Evolutionary conservation across 768 basidiomycete genomes (phyloP), one percentile per base, ranked within the genome.

Genomic region (Gautieria morchelliformis): DNA sequence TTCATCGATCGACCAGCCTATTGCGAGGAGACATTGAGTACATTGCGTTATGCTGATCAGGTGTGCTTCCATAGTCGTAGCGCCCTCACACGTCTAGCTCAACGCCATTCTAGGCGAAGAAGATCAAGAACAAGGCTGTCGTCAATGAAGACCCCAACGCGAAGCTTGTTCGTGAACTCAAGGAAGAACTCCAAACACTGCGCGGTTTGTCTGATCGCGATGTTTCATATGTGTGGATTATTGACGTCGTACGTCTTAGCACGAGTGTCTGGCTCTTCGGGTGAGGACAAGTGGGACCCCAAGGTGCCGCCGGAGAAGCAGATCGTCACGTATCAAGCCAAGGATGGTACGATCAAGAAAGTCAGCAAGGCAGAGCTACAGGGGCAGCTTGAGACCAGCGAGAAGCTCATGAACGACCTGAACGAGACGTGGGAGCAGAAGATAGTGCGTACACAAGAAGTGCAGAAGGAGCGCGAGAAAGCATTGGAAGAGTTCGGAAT

Each of bases 61-160:
- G 56, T 61, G n/a, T 17, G 44, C 20, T 9, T 56, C 3, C 22
- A n/a, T 2, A n/a, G n/a, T 14, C 32, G 22, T 24, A 20, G 15
- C 14, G 42, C 5, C 9, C 30, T 44, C 10, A 40, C 52, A 58
- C 30, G 15, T 10, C 40, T 40, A n/a, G 30, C 24, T 22, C 20
- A 14, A 24, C 10, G 10, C 20, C 24, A 19, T 37, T 66, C 44
- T 61, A 75, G 58, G 94, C 95, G 35, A 99, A 99, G 86, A 95
- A 95, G 85, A 99, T 99, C 74, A 97, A 94, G 84, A 99, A 97
- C 73, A 95, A 97, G 75, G 95, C 96, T 14, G 84, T 98, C 58
- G 90, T 99, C 62, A 99, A 99, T 73, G 96, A 99, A 74, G 96
- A 99, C 79, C 96, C 96, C 33, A 99, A 97, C 65, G 95, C 95